Percentiles rank a stretch among this genome's conserved stretches.
Evolutionary conservation across 306 rosid genomes (phyloP).

Genomic region (Corylus heterophylla): DNA sequence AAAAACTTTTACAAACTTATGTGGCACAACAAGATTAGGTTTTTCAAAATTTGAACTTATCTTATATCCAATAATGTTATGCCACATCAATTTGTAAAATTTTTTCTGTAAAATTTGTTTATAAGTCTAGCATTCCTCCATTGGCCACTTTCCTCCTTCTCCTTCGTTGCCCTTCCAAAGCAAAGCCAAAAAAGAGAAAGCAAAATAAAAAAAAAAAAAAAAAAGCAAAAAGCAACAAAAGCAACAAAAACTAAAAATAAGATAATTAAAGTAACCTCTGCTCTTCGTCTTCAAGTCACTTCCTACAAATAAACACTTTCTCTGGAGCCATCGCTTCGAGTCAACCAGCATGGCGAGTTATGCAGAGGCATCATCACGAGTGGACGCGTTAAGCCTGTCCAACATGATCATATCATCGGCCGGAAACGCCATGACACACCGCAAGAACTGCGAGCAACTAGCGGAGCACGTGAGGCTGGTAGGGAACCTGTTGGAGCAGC

Average conservation of each 20-base stretch:
- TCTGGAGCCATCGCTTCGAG: neutral
- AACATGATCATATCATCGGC: constrained; percentile 30
- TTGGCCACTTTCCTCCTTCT: neutral
- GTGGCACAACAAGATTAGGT: too few species aligned
- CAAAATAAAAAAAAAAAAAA: neutral
- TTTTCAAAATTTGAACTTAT: too few species aligned
- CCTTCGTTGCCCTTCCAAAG: neutral
- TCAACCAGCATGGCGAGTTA: constrained; percentile 10
- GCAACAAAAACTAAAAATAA: neutral
- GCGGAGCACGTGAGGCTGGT: constrained; percentile 35
- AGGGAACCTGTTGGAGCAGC: constrained; percentile 32
- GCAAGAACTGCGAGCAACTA: constrained; percentile 36
- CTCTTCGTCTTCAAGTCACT: neutral
- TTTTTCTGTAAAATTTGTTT: too few species aligned
- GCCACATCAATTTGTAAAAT: too few species aligned
- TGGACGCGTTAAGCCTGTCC: constrained; percentile 2
- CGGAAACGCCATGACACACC: constrained; percentile 31
- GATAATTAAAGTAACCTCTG: neutral
- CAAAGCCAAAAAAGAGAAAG: neutral
- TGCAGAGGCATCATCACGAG: neutral
- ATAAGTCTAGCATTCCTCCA: too few species aligned
- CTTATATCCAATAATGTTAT: too few species aligned
- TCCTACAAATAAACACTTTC: neutral
- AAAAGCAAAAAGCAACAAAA: neutral
- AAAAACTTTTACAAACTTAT: too few species aligned